A percentile compares a stretch with the other conserved stretches of the same genome.
Conservation (phyloP, 768 basidiomycete genomes). For the Pleurotus giganteus region DNA sequence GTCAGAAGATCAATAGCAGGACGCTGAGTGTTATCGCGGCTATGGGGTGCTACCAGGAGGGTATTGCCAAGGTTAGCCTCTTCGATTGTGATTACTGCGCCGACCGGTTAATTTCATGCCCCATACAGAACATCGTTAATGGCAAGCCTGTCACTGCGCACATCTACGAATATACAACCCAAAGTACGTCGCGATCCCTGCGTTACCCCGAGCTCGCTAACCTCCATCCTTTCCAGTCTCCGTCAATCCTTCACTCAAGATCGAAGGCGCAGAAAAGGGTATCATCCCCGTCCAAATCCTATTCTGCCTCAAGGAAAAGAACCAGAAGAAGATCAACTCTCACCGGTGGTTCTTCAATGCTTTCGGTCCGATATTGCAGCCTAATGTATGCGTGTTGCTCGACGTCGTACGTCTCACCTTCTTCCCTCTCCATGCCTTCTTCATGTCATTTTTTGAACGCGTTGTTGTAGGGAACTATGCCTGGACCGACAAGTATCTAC, state of each 20-base stretch:
- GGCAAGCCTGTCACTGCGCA: constrained; percentile 83
- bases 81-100: not conserved
- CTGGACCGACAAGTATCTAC: constrained; percentile 86
- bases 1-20: constrained; percentile 80
- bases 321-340: constrained; percentile 95
- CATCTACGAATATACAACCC: constrained; percentile 93
- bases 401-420: constrained; percentile 55
- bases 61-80: constrained; percentile 72
- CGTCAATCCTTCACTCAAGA: constrained; percentile 77
- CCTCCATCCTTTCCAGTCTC: constrained; percentile 50
- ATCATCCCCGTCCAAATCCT: constrained; percentile 89
- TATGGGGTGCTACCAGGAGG: constrained; percentile 95
- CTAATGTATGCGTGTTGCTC: constrained; percentile 90
- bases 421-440: not conserved
- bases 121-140: constrained; percentile 67
- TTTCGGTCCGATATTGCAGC: constrained; percentile 76
- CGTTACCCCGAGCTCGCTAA: not conserved
- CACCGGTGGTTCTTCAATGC: constrained; percentile 96
- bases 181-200: constrained; percentile 49
- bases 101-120: not conserved
- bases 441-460: not conserved
- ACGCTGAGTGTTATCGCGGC: constrained; percentile 86
- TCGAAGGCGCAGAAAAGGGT: constrained; percentile 76
- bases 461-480: constrained; percentile 49
- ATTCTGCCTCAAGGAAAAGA: constrained; percentile 90